These are phyloP conservation scores for Fraxinus nigra DNA, from an alignment of 305 asterid genomes.

Conservation along the genomic window DNA sequence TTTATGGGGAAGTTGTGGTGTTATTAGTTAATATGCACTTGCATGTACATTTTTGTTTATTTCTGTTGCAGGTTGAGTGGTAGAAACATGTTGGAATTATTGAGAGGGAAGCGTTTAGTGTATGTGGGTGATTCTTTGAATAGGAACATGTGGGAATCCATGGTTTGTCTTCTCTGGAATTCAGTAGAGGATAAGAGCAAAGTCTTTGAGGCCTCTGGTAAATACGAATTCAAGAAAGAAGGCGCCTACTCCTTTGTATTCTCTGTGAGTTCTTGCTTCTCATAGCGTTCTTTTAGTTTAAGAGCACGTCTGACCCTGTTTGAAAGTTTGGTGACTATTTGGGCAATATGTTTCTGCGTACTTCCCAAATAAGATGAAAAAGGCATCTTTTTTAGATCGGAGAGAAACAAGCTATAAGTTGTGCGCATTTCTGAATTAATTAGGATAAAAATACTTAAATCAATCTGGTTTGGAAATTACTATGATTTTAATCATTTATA, in stretches of 20 bases:
- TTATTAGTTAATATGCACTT: background rate
- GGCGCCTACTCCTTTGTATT: constrained; percentile 41
- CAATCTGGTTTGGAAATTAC: background rate
- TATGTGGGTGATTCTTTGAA: constrained; percentile 51
- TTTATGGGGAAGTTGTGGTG: background rate
- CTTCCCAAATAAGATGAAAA: background rate
- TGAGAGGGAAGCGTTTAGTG: constrained; percentile 42
- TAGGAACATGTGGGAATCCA: constrained; percentile 52
- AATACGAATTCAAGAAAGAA: constrained; percentile 39
- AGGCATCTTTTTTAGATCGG: background rate
- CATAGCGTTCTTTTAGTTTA: background rate
- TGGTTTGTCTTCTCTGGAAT: constrained; percentile 40
- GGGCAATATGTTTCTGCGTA: background rate
- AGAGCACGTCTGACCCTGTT: background rate
- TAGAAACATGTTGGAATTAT: constrained; percentile 28
- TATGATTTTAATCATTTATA: background rate
- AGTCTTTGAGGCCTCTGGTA: constrained; percentile 51
- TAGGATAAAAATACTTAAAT: background rate
- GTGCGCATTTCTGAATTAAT: background rate
- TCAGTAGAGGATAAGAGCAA: constrained; percentile 40
- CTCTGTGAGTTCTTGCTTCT: constrained; percentile 18
- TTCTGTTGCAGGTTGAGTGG: constrained; percentile 31
- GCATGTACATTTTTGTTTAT: background rate
- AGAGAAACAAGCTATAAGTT: background rate
- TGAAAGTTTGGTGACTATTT: background rate